These are phyloP conservation scores for Naganishia cerealis DNA, from an alignment of 1,284 basidiomycete species.

Conservation along the genomic window DNA sequence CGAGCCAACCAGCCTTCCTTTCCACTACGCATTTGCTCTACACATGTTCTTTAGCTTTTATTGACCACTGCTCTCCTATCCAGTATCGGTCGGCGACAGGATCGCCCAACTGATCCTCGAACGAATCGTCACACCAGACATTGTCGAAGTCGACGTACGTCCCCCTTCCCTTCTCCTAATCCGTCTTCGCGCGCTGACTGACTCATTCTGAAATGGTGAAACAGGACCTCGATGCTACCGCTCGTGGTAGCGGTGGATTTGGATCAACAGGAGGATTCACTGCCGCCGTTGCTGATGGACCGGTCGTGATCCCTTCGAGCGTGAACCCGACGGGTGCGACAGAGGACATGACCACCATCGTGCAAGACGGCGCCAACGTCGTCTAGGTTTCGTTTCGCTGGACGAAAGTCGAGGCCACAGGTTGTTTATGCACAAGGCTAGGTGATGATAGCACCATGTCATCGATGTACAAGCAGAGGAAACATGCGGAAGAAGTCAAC, in stretches of 20 bases:
- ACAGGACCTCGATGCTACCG: conserved; percentile 77
- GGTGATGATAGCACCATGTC: too few relatives aligned
- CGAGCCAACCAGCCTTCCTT: neutral
- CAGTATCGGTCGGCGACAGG: conserved; percentile 87
- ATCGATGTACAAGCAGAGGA: too few relatives aligned
- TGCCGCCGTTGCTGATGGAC: conserved; percentile 1
- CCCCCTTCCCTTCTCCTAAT: conserved; percentile 26
- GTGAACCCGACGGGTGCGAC: conserved; percentile 17
- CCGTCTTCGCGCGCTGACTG: neutral
- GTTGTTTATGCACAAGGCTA: too few relatives aligned
- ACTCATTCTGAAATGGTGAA: neutral
- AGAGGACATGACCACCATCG: conserved; percentile 20
- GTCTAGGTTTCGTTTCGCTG: neutral
- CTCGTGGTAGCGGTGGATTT: conserved; percentile 83
- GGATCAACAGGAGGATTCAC: conserved; percentile 80
- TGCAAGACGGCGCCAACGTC: conserved; percentile 22
- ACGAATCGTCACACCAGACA: conserved; percentile 78
- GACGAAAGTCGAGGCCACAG: neutral
- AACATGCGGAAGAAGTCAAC: too few relatives aligned
- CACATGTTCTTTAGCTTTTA: neutral
- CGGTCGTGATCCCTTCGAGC: neutral
- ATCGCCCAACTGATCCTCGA: conserved; percentile 94
- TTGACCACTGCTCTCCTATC: neutral
- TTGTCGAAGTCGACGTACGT: conserved; percentile 79
- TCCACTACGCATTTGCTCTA: neutral